Conservation (phyloP, 345 rosid genomes). For the Eucalyptus curtisii region DNA sequence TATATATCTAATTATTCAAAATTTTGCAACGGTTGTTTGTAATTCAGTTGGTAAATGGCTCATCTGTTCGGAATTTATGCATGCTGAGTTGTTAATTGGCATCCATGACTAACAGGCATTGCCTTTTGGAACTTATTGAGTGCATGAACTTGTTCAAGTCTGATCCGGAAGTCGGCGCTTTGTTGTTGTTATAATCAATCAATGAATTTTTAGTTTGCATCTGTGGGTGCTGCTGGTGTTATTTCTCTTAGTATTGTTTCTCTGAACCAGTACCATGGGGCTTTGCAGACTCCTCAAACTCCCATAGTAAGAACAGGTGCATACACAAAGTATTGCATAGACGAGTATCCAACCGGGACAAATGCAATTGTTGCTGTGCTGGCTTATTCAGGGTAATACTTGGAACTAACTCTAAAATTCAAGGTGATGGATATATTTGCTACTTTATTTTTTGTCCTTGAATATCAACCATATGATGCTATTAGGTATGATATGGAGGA, state of each 20-base stretch:
- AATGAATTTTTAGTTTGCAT: neutral
- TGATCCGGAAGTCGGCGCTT: neutral
- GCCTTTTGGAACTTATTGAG: neutral
- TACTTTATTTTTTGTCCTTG: neutral
- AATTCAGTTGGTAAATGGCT: neutral
- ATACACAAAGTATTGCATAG: conserved; percentile 59
- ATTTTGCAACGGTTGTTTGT: neutral
- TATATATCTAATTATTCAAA: neutral
- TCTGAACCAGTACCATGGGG: conserved; percentile 2
- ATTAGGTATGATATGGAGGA: conserved; percentile 97
- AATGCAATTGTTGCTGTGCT: conserved; percentile 98
- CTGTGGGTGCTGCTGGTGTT: neutral
- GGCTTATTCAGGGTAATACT: conserved; percentile 77
- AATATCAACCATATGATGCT: neutral
- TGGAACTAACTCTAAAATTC: neutral
- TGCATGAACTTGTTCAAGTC: neutral
- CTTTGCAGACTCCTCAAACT: conserved; percentile 88
- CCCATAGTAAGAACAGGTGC: conserved; percentile 81
- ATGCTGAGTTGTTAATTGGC: neutral
- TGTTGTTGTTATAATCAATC: neutral
- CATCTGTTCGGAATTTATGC: neutral
- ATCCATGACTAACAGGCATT: neutral
- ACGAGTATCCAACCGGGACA: conserved; percentile 86
- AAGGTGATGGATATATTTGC: neutral
- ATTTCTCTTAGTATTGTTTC: neutral